A percentile compares a stretch with the other conserved stretches of the same genome.
Evolutionary conservation across 768 basidiomycete genomes (phyloP).

Genomic region (Podaxis rugospora): DNA sequence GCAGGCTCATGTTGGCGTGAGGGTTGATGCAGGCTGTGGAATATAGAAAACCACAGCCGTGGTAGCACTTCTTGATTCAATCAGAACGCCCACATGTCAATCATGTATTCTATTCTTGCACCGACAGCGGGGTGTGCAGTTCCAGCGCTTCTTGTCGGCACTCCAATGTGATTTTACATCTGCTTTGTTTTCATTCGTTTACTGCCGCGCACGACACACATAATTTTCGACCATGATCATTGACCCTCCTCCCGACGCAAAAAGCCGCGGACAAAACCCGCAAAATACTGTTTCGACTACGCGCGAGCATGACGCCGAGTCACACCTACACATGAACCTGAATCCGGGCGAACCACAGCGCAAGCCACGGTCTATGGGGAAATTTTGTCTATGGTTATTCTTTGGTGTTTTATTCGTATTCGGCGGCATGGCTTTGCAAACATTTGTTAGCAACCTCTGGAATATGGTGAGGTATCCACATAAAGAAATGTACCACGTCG

Average conservation of each 20-base stretch:
- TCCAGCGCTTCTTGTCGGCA: not conserved
- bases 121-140: too few relatives aligned
- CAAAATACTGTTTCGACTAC: not conserved
- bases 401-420: not conserved
- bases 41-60: too few relatives aligned
- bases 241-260: not conserved
- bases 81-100: too few relatives aligned
- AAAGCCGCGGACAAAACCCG: not conserved
- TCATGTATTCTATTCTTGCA: too few relatives aligned
- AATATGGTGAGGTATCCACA: slow-evolving; percentile 2
- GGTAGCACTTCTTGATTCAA: too few relatives aligned
- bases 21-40: too few relatives aligned
- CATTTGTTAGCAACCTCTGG: not conserved
- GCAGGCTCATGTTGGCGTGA: too few relatives aligned
- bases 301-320: not conserved
- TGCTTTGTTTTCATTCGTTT: not conserved
- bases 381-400: not conserved
- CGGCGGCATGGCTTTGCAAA: not conserved
- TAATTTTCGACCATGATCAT: not conserved
- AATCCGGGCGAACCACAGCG: not conserved
- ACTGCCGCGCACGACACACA: not conserved
- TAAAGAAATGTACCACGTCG: not conserved
- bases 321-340: not conserved
- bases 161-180: not conserved
- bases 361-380: not conserved